Percentiles rank a stretch among this genome's conserved stretches.
phyloP scores from a whole-genome alignment of 768 basidiomycete genomes.

The Mycena kentingensis region DNA sequence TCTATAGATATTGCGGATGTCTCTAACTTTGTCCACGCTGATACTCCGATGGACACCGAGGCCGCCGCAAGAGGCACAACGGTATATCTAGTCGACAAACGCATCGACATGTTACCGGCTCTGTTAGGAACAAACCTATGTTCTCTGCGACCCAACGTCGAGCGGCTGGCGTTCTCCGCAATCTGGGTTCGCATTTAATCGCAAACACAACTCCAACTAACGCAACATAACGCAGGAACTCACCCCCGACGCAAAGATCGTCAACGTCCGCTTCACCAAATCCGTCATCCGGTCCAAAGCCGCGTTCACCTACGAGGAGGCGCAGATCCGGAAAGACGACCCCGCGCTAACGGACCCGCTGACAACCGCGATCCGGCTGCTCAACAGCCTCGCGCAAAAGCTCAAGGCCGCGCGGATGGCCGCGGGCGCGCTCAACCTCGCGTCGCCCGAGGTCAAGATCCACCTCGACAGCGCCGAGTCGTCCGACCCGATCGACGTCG shows the following conservation, averaged over 20 bases:
- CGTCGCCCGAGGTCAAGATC: constrained; percentile 98
- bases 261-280: constrained; percentile 89
- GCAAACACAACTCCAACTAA: not conserved
- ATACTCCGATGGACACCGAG: constrained; percentile 95
- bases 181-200: constrained; percentile 76
- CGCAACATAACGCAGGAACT: constrained; percentile 64
- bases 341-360: constrained; percentile 75
- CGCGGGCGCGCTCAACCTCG: constrained; percentile 96
- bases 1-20: constrained; percentile 93
- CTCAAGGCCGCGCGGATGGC: constrained; percentile 86
- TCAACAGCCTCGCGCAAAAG: constrained; percentile 85
- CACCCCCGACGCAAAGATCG: constrained; percentile 84
- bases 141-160: constrained; percentile 88
- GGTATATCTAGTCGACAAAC: constrained; percentile 97
- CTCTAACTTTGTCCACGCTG: constrained; percentile 90
- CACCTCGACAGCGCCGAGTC: constrained; percentile 91
- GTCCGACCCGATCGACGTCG: constrained; percentile 94
- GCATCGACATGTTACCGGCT: constrained; percentile 96
- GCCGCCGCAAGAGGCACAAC: constrained; percentile 96
- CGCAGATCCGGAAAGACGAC: constrained; percentile 92
- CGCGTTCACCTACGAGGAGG: constrained; percentile 96
- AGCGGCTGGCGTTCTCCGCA: constrained; percentile 91
- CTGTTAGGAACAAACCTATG: constrained; percentile 95
- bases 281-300: constrained; percentile 96
- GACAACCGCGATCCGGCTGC: constrained; percentile 82